Conservation (phyloP, 768 basidiomycete genomes). For the Lactarius pseudohatsudake region DNA sequence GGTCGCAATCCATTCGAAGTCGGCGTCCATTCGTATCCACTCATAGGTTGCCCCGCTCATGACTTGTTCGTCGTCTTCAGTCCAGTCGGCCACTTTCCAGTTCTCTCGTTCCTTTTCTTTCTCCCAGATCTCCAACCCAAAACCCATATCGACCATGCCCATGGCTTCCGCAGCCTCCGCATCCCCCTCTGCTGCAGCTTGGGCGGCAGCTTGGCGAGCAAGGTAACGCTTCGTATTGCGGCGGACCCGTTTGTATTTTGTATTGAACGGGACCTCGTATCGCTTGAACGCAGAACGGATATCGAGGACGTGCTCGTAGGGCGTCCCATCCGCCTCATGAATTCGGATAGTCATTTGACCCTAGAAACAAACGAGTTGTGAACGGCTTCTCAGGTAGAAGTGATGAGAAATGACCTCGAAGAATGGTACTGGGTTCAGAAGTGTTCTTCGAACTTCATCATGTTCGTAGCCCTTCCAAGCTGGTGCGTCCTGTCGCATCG, state of each 20-base stretch:
- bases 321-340: conserved; percentile 98
- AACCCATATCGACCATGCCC: conserved; percentile 92
- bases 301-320: conserved; percentile 96
- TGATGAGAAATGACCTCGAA: conserved; percentile 66
- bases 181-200: conserved; percentile 91
- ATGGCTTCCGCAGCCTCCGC: conserved; percentile 90
- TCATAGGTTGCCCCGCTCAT: conserved; percentile 98
- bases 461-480: conserved; percentile 68
- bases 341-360: conserved; percentile 99
- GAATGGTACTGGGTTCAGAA: conserved; percentile 77
- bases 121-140: conserved; percentile 94
- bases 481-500: conserved; percentile 85
- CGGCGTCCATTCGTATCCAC: conserved; percentile 99
- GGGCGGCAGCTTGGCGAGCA: conserved; percentile 88
- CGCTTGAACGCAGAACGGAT: conserved; percentile 84
- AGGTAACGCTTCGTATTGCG: conserved; percentile 95
- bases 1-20: conserved; percentile 97
- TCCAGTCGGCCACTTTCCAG: conserved; percentile 98
- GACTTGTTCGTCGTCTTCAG: conserved; percentile 88
- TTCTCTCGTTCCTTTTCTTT: conserved; percentile 88
- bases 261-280: conserved; percentile 98
- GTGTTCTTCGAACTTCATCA: conserved; percentile 62
- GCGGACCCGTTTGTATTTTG: conserved; percentile 95
- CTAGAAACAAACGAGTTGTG: conserved; percentile 37
- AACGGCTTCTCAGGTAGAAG: background rate